phyloP scores from a whole-genome alignment of 768 basidiomycete genomes.

The Erythrobasidium yunnanense region DNA sequence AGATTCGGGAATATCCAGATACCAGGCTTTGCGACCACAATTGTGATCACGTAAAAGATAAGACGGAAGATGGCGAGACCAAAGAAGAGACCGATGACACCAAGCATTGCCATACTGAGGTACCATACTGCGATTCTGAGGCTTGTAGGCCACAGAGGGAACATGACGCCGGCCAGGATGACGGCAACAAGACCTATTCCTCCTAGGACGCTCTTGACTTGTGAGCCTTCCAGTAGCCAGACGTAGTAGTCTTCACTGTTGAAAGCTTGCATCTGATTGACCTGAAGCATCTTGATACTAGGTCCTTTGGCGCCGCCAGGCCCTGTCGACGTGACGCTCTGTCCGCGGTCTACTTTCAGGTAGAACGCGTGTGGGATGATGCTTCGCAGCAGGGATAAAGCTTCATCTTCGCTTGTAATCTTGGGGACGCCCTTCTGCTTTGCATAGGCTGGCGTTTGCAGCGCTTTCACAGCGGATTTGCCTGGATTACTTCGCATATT shows the following conservation, averaged over 20 bases:
- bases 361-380: constrained; percentile 80
- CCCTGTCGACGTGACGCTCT: constrained; percentile 29
- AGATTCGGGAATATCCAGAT: constrained; percentile 99
- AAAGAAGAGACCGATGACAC: constrained; percentile 80
- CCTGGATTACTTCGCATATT: constrained; percentile 47
- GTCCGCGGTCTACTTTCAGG: constrained; percentile 77
- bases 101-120: constrained; percentile 73
- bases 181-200: constrained; percentile 81
- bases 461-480: constrained; percentile 80
- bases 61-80: constrained; percentile 77
- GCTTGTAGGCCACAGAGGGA: constrained; percentile 91
- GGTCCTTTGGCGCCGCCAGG: constrained; percentile 6
- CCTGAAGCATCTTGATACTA: constrained; percentile 53
- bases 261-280: constrained; percentile 65
- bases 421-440: constrained; percentile 58
- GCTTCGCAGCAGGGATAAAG: constrained; percentile 54
- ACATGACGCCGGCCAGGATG: constrained; percentile 96
- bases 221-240: constrained; percentile 93
- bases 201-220: constrained; percentile 83
- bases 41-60: constrained; percentile 86
- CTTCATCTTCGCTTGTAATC: constrained; percentile 64
- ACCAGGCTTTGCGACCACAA: constrained; percentile 71
- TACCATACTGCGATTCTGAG: constrained; percentile 94
- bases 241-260: constrained; percentile 74
- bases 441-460: constrained; percentile 80